These are phyloP conservation scores for Cymbopogon flexuosus DNA, from an alignment of 202 grass and related monocot species.

Conservation along the genomic window DNA sequence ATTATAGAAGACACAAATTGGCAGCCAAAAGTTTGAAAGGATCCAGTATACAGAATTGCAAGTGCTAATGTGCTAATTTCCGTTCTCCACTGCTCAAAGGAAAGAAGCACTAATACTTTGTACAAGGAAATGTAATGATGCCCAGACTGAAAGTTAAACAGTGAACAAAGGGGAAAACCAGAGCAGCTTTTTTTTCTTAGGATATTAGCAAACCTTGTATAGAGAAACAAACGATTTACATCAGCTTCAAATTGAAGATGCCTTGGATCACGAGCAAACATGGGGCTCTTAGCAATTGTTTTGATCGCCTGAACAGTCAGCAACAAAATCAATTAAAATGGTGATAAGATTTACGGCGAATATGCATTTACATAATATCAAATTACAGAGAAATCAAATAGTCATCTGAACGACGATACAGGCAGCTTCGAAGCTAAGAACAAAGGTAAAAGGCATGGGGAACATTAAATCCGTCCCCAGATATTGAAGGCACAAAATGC, in stretches of 20 bases:
- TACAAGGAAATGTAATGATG: not conserved
- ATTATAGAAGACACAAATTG: not conserved
- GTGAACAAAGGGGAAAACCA: not conserved
- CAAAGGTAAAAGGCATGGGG: not conserved
- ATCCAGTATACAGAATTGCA: not conserved
- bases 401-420: not conserved
- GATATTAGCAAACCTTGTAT: constrained; percentile 57
- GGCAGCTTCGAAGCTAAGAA: not conserved
- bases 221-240: constrained; percentile 80
- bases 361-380: not conserved
- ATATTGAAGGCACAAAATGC: not conserved
- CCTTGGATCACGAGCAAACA: constrained; percentile 72
- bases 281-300: constrained; percentile 56
- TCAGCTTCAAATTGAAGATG: constrained; percentile 87
- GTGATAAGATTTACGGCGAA: not conserved
- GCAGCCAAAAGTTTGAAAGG: not conserved
- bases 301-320: constrained; percentile 53
- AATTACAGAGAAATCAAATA: not conserved
- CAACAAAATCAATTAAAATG: constrained; percentile 5
- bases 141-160: not conserved
- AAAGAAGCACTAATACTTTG: not conserved
- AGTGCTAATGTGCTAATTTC: not conserved
- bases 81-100: not conserved
- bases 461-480: not conserved
- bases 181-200: not conserved